Evolutionary conservation across 257 asterid species (phyloP).

Genomic region (Solanum dulcamara): DNA sequence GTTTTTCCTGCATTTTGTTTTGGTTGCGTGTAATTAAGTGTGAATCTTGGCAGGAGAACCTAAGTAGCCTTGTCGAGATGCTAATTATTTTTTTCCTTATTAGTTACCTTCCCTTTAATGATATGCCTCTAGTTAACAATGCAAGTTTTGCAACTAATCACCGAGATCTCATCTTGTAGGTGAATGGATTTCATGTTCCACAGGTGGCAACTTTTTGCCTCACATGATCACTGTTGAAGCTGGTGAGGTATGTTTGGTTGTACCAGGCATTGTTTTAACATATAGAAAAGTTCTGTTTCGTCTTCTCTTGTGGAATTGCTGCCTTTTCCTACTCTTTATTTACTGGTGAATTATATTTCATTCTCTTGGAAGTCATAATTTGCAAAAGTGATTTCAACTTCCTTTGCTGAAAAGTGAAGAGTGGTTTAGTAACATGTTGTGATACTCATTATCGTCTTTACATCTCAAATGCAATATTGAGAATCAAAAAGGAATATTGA

Average conservation of each 20-base stretch:
- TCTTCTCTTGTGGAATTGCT: not conserved
- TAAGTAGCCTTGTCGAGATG: not conserved
- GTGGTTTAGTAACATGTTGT: not conserved
- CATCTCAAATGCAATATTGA: not conserved
- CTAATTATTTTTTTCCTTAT: not conserved
- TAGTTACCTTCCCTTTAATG: not conserved
- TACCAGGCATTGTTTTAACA: not conserved
- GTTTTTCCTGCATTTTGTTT: not conserved
- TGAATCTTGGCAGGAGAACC: not conserved
- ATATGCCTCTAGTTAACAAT: not conserved
- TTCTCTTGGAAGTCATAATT: not conserved
- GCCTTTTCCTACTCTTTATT: not conserved
- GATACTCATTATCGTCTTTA: not conserved
- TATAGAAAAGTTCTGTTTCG: not conserved
- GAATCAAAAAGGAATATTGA: not conserved
- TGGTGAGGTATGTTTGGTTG: conserved; percentile 49
- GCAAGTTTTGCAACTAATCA: not conserved
- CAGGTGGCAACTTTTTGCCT: conserved; percentile 63
- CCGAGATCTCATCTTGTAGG: conserved; percentile 22
- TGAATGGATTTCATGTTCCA: conserved; percentile 45
- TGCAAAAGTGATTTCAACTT: not conserved
- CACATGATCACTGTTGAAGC: conserved; percentile 48
- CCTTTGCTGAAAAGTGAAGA: not conserved
- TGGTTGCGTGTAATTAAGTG: not conserved
- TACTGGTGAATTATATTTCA: not conserved